A percentile compares a stretch with the other conserved stretches of the same genome.
phyloP scores from a whole-genome alignment of 208 protist species.

The Lotmaria passim region DNA sequence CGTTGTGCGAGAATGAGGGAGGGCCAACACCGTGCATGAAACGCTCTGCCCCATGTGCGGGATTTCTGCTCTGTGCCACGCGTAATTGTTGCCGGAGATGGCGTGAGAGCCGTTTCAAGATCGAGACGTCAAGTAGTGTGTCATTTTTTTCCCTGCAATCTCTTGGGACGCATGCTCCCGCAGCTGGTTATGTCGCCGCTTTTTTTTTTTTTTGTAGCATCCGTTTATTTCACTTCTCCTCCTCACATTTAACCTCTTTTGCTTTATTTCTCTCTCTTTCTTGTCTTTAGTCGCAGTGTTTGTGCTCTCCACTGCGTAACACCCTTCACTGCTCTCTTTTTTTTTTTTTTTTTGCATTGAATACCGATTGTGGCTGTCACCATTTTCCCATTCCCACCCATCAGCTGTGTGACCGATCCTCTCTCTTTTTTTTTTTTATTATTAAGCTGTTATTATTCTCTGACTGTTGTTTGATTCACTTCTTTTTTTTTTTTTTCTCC shows the following conservation, averaged over 20 bases:
- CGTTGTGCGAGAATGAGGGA: too few relatives aligned
- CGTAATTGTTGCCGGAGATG: too few relatives aligned
- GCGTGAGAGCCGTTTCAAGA: too few relatives aligned
- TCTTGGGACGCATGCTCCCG: not conserved
- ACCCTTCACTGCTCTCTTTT: too few relatives aligned
- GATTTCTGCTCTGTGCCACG: too few relatives aligned
- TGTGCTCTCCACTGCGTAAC: not conserved
- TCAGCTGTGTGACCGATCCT: not conserved
- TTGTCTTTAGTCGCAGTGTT: not conserved
- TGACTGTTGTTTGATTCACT: not conserved
- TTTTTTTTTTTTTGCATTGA: not conserved
- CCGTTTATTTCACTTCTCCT: not conserved
- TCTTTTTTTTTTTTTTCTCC: not conserved
- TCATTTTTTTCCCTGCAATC: too few relatives aligned
- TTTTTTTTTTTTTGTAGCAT: not conserved
- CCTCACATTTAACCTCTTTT: not conserved
- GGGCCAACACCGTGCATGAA: too few relatives aligned
- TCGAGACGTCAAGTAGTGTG: too few relatives aligned
- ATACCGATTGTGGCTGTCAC: not conserved
- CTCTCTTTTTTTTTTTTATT: not conserved
- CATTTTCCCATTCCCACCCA: not conserved
- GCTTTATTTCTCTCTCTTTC: slow-evolving; percentile 1
- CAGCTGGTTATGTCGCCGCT: not conserved
- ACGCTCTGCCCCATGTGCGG: too few relatives aligned
- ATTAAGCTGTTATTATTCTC: not conserved